Base-by-base conservation (phyloP, 2,329 filamentous ascomycete species). In the Neoscytalidium dimidiatum region DNA sequence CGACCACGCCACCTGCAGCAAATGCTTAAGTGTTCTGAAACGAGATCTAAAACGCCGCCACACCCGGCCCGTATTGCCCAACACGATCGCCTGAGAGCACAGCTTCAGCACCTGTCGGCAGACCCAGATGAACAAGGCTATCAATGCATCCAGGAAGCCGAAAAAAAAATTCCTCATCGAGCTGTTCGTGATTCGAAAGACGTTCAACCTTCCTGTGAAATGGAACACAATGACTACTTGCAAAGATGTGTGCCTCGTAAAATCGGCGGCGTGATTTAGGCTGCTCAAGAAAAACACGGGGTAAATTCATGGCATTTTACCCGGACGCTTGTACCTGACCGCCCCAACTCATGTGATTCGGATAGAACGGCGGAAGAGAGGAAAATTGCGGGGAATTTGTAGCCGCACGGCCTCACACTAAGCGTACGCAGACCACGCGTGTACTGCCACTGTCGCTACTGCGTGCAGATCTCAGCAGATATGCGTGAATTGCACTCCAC, bases 1-100 rank as follows among this genome's bases (percentile, higher is more conserved):
- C 56, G 56, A n/a, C 49, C 14, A 44, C 53, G 38, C 53, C 38
- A 51, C 48, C 26, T 14, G 23, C 46, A 41, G 21, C 29, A 41
- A 23, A 46, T 21, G 56, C 41, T 46, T 44, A 41, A 23, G 21
- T 13, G 26, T 46, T 38, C 38, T 60, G 56, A 60, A 46, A 33
- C 56, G 28, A 60, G 33, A 46, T 28, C n/a, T 33, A 48, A 60
- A 60, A 46, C 56, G 41, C 28, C 38, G 52, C 52, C 51, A 17
- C 33, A 58, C 17, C 4, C 56, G 56, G 56, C 38, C 56, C 56
- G 56, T 19, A 46, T 17, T 46, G 19, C 56, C 41, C 43, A 58
- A 35, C 35, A 35, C 49, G 38, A 35, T 19, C 17, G 29, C 35
- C 8, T 17, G 28, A 29, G 17, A 44, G 53, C 23, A 17, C 17